Percentiles rank a stretch among this genome's conserved stretches.
Evolutionary conservation across 75 land plant species (phyloP).

Genomic region (Ceratopteris richardii): DNA sequence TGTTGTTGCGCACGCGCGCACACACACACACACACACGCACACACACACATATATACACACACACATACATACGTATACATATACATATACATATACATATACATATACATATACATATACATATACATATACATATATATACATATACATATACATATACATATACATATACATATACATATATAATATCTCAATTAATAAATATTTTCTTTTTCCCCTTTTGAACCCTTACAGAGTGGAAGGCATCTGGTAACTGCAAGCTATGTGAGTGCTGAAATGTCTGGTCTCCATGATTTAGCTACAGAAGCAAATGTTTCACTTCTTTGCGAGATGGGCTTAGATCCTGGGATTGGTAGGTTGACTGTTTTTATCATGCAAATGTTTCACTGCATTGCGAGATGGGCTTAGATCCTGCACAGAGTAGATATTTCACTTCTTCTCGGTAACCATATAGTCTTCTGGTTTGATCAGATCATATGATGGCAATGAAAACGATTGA

Average conservation of each 20-base stretch:
- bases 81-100: too few relatives aligned
- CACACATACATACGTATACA: too few relatives aligned
- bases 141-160: too few relatives aligned
- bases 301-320: constrained; percentile 58
- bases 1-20: too few relatives aligned
- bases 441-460: too few relatives aligned
- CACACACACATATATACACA: too few relatives aligned
- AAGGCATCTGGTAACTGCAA: constrained; percentile 94
- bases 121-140: too few relatives aligned
- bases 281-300: constrained; percentile 53
- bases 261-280: constrained; percentile 80
- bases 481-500: constrained; percentile 99
- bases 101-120: too few relatives aligned
- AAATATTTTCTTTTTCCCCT: too few relatives aligned
- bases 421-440: constrained; percentile 28
- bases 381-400: constrained; percentile 80
- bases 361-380: constrained; percentile 28
- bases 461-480: constrained; percentile 76
- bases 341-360: constrained; percentile 93
- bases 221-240: too few relatives aligned
- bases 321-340: constrained; percentile 96
- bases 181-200: too few relatives aligned
- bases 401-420: constrained; percentile 98
- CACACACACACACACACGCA: too few relatives aligned
- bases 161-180: neutral